phyloP scores from a whole-genome alignment of 441 rosid species.

The Hura crepitans region DNA sequence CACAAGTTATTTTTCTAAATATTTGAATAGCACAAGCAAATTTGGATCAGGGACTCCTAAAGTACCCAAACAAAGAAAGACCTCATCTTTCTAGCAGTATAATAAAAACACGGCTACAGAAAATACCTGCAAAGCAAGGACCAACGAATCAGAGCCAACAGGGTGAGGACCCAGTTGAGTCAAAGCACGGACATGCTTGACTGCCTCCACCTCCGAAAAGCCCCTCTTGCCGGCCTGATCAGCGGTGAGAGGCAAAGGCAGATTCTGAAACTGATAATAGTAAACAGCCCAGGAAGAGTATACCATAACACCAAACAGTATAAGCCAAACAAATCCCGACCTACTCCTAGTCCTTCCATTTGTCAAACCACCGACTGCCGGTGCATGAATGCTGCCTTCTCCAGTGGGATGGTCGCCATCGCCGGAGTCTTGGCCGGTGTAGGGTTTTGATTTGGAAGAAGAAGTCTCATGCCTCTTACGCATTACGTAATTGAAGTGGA shows the following conservation, averaged over 20 bases:
- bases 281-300: constrained; percentile 68
- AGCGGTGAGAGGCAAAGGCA: constrained; percentile 69
- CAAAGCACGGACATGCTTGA: constrained; percentile 71
- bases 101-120: background rate
- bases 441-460: constrained; percentile 28
- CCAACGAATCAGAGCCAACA: constrained; percentile 72
- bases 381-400: background rate
- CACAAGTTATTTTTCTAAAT: background rate
- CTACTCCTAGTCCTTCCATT: constrained; percentile 23
- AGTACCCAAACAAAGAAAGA: background rate
- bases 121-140: constrained; percentile 58
- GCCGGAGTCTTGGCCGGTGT: constrained; percentile 16
- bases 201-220: constrained; percentile 78
- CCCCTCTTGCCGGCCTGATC: constrained; percentile 88
- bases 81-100: background rate
- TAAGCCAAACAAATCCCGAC: constrained; percentile 56
- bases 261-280: constrained; percentile 49
- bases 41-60: background rate
- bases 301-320: constrained; percentile 37
- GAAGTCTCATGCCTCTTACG: constrained; percentile 33
- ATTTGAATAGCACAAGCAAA: background rate
- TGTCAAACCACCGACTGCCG: background rate
- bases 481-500: constrained; percentile 27
- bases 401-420: constrained; percentile 12
- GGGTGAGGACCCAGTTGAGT: constrained; percentile 85